Percentiles rank a stretch among this genome's conserved stretches.
phyloP scores from a whole-genome alignment of 2,329 filamentous ascomycete genomes.

The Talaromyces sp. region DNA sequence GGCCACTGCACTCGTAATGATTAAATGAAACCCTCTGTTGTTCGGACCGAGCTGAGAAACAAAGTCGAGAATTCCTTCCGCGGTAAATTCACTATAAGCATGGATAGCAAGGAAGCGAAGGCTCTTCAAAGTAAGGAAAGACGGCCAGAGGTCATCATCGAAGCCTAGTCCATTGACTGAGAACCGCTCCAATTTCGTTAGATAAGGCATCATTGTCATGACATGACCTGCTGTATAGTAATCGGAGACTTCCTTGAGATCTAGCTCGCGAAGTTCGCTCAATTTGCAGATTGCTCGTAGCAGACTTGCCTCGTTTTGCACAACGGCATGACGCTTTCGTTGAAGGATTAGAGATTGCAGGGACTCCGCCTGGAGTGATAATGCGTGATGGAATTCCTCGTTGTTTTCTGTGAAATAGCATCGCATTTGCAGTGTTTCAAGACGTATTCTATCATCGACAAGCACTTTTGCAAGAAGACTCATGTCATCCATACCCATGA shows the following conservation, averaged over 20 bases:
- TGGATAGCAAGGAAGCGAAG: constrained; percentile 30
- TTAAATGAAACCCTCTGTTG: constrained; percentile 30
- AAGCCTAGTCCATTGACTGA: constrained; percentile 32
- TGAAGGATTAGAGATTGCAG: constrained; percentile 30
- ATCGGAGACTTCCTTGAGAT: constrained; percentile 34
- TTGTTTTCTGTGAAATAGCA: constrained; percentile 26
- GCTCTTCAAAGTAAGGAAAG: constrained; percentile 27
- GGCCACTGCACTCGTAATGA: constrained; percentile 27
- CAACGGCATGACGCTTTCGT: constrained; percentile 27
- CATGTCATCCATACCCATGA: constrained; percentile 48
- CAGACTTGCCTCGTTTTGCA: constrained; percentile 28
- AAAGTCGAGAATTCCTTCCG: constrained; percentile 29
- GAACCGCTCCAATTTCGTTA: constrained; percentile 32
- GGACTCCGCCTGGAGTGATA: constrained; percentile 27
- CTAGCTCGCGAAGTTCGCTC: constrained; percentile 29
- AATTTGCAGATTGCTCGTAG: constrained; percentile 29
- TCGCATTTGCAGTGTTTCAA: constrained; percentile 30
- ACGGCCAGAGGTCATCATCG: constrained; percentile 26
- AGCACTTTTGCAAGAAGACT: constrained; percentile 30
- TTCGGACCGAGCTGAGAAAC: constrained; percentile 19
- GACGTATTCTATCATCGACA: constrained; percentile 23
- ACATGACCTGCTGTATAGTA: constrained; percentile 32
- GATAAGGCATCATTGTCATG: constrained; percentile 25
- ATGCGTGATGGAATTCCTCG: constrained; percentile 11
- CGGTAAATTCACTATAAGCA: constrained; percentile 33